phyloP scores from a whole-genome alignment of 768 basidiomycete species.

The Kwoniella pini region DNA sequence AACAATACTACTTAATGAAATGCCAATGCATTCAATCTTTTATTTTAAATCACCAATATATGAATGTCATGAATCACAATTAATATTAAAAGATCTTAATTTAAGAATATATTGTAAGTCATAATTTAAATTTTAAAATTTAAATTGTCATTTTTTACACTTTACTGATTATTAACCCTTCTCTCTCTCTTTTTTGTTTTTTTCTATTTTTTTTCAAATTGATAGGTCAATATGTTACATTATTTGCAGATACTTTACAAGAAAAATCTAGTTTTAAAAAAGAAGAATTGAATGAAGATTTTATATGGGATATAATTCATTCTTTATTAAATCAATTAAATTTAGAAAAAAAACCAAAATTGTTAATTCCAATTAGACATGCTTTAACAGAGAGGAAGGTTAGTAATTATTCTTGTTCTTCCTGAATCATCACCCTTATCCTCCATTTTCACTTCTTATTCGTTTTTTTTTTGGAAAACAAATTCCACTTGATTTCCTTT shows the following conservation, averaged over 20 bases:
- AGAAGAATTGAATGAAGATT: conserved; percentile 53
- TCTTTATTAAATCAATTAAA: conserved; percentile 14
- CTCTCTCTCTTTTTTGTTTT: no score
- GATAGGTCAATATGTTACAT: conserved; percentile 15
- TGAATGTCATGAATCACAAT: conserved; percentile 61
- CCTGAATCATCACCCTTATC: neutral
- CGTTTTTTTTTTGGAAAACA: no score
- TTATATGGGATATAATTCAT: conserved; percentile 56
- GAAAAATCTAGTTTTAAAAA: conserved; percentile 26
- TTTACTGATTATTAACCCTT: no score
- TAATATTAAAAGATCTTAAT: conserved; percentile 51
- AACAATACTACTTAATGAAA: conserved; percentile 61
- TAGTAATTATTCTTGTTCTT: conserved; percentile 25
- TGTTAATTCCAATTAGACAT: conserved; percentile 74
- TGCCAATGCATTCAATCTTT: conserved; percentile 69
- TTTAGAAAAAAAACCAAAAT: conserved; percentile 56
- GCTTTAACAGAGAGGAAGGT: conserved; percentile 84
- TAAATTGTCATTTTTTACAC: no score
- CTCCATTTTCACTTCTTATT: neutral
- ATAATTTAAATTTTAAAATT: neutral
- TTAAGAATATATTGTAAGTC: conserved; percentile 19
- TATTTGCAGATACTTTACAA: conserved; percentile 23
- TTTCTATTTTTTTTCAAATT: neutral
- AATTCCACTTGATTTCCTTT: no score
- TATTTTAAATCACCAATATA: conserved; percentile 75